These are phyloP conservation scores for Galerina sulciceps DNA, from an alignment of 768 basidiomycete species.

Conservation along the genomic window DNA sequence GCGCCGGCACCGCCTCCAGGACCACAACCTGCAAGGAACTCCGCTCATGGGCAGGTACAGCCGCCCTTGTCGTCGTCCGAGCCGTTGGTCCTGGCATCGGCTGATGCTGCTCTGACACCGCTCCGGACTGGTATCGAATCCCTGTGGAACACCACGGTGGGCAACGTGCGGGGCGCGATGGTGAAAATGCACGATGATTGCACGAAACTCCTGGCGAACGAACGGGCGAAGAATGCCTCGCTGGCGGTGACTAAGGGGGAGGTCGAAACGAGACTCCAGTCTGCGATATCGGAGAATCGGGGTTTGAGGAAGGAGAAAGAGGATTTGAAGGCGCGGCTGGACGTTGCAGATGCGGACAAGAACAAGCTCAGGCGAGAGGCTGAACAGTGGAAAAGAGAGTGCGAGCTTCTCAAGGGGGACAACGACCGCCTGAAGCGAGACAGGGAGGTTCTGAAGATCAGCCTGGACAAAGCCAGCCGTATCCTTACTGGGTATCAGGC, in stretches of 20 bases:
- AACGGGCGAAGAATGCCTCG: constrained; percentile 1
- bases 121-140: constrained; percentile 7
- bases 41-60: not conserved
- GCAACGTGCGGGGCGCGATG: constrained; percentile 8
- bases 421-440: too few species aligned
- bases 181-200: constrained; percentile 15
- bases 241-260: not conserved
- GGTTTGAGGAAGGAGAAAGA: not conserved
- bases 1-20: not conserved
- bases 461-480: too few species aligned
- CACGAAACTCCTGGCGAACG: not conserved
- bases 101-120: constrained; percentile 8
- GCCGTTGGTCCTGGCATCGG: constrained; percentile 3
- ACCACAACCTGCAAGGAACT: not conserved
- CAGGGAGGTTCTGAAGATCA: too few species aligned
- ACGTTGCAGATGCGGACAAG: too few species aligned
- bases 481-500: not conserved
- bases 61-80: not conserved
- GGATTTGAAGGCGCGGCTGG: too few species aligned
- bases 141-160: constrained; percentile 3
- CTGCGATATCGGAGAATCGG: not conserved
- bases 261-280: not conserved
- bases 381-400: too few species aligned
- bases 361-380: too few species aligned
- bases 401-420: too few species aligned